Evolutionary conservation across 1,139 yeast genomes (phyloP), one percentile per base, ranked within the genome.

Genomic region (Yamadazyma blattariae): DNA sequence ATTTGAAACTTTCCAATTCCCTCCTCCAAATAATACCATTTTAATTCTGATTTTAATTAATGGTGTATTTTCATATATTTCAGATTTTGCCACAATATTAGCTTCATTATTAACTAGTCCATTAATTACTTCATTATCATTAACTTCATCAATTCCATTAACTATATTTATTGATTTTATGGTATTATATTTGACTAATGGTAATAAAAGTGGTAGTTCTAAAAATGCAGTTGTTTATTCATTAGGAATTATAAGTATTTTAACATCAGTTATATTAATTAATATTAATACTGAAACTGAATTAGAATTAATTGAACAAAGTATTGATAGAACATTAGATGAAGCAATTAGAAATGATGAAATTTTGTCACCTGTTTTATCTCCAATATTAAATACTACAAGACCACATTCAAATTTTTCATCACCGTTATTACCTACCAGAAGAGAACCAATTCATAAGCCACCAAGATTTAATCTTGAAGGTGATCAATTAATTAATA

Each of bases 21-120:
- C 79, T 2, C 68, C 73, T 2, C 63, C 70, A n/a, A 52, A 48
- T 7, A 53, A 51, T 6, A 45, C 54, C 4, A 56, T 71, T 12
- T 37, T 63, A n/a, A 24, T 50, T 3, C 59, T 67, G 53, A 51
- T 75, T 1, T 25, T 70, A 1, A 39, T 64, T 26, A 67, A 73
- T 41, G 77, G 79, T 0, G 47, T 72, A 2, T 62, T 71, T 31
- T 67, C 75, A 3, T 70, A 71, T 20, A 50, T 71, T 5, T 74
- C 79, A 1, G 81, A 76, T 46, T 76, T 66, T 40, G 56, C 64
- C 17, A 70, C 77, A 1, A 64, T 74, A 7, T 48, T 73, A 23
- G 79, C 81, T 6, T 65, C 75, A 63, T 51, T 76, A 18, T 59
- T 74, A 30, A 75, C 80, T 1, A 72, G 78, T 35, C 82, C 82